Evolutionary conservation across 2,329 filamentous ascomycete genomes (phyloP).

Genomic region (Cordyceps fumosorosea): DNA sequence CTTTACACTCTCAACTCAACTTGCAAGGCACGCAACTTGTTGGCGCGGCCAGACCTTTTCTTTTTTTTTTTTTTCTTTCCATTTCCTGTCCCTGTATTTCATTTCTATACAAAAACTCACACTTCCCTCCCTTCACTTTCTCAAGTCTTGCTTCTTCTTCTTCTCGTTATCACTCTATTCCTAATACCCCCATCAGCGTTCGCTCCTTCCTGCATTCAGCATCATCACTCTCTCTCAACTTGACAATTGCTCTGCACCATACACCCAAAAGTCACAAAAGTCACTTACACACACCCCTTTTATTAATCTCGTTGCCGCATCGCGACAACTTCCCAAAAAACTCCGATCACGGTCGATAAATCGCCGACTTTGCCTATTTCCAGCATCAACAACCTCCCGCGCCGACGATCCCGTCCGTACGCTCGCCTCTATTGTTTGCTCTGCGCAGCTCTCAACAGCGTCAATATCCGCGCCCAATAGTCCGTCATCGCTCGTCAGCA

Average conservation of each 20-base stretch:
- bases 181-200: conserved; percentile 18
- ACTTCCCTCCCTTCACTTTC: conserved; percentile 16
- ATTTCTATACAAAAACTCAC: conserved; percentile 20
- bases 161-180: conserved; percentile 15
- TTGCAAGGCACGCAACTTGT: conserved; percentile 8
- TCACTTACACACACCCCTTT: conserved; percentile 14
- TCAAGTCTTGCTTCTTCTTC: conserved; percentile 5
- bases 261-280: not conserved
- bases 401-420: not conserved
- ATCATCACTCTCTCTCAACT: not conserved
- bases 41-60: conserved; percentile 8
- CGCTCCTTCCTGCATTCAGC: conserved; percentile 5
- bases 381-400: not conserved
- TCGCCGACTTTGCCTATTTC: not conserved
- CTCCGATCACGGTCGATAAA: not conserved
- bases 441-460: not conserved
- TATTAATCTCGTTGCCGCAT: conserved; percentile 9
- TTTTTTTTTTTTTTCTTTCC: not conserved
- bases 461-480: not conserved
- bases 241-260: not conserved
- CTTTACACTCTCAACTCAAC: conserved; percentile 2
- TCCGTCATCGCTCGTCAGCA: not conserved
- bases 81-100: too few species aligned
- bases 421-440: not conserved
- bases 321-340: not conserved